A percentile compares a stretch with the other conserved stretches of the same genome.
Evolutionary conservation across 2,329 filamentous ascomycete genomes (phyloP).

Genomic region (Macrophomina tecta): DNA sequence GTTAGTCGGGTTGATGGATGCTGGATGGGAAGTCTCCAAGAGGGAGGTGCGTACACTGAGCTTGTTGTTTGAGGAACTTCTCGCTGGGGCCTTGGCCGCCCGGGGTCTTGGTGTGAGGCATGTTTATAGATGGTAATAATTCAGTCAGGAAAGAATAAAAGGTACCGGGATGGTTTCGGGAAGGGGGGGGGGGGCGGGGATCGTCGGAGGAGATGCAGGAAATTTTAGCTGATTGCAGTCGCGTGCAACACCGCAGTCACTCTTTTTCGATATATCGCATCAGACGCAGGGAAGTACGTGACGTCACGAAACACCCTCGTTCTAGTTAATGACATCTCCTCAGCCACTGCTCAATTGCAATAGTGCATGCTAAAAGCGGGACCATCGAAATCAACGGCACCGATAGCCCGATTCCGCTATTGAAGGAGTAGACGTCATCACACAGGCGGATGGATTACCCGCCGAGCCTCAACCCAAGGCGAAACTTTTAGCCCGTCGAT

Average conservation of each 20-base stretch:
- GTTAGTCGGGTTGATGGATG: not conserved
- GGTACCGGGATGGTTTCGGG: too few relatives aligned
- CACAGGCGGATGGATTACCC: not conserved
- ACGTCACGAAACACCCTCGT: not conserved
- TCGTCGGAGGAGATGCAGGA: too few relatives aligned
- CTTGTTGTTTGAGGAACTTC: slow-evolving; percentile 18
- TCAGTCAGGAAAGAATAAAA: too few relatives aligned
- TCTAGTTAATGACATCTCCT: not conserved
- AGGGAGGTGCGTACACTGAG: not conserved
- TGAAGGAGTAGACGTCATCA: not conserved
- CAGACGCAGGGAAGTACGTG: not conserved
- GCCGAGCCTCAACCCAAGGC: not conserved
- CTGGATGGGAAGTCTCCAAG: not conserved
- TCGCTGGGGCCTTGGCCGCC: slow-evolving; percentile 12
- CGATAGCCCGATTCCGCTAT: too few relatives aligned
- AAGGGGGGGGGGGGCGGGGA: too few relatives aligned
- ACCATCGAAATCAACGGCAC: too few relatives aligned
- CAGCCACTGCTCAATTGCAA: not conserved
- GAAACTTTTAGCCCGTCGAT: not conserved
- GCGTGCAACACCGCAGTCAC: too few relatives aligned
- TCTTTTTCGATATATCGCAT: not conserved
- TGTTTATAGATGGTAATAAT: not conserved
- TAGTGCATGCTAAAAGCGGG: too few relatives aligned
- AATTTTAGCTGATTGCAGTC: too few relatives aligned
- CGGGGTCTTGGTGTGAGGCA: slow-evolving; percentile 21